Conservation (phyloP, 2,329 filamentous ascomycete genomes). For the Podosphaera xanthii region DNA sequence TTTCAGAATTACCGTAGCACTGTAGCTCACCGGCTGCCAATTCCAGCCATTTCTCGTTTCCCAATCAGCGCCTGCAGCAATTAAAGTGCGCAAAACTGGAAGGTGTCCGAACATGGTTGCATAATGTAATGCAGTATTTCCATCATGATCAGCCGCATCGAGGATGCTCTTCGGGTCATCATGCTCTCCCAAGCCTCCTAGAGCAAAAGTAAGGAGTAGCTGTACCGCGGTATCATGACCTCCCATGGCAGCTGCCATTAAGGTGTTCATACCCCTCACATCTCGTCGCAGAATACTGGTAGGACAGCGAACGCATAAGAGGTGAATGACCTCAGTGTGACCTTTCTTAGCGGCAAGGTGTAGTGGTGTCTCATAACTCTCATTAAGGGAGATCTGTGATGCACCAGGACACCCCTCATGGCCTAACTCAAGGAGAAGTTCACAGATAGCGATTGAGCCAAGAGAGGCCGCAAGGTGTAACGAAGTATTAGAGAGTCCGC, state of each 20-base stretch:
- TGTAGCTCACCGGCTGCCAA: constrained; percentile 65
- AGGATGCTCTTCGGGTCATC: constrained; percentile 13
- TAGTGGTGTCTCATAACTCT: constrained; percentile 56
- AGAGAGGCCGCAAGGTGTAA: constrained; percentile 60
- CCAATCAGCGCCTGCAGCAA: constrained; percentile 58
- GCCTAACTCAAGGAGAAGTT: constrained; percentile 45
- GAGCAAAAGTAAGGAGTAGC: constrained; percentile 37
- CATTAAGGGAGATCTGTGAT: constrained; percentile 45
- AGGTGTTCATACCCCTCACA: constrained; percentile 43
- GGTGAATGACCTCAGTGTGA: constrained; percentile 50
- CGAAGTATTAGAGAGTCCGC: constrained; percentile 55
- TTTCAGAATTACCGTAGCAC: constrained; percentile 1
- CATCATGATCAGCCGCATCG: constrained; percentile 38
- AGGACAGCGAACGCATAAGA: constrained; percentile 42
- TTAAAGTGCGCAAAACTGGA: constrained; percentile 50
- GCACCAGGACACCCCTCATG: constrained; percentile 29
- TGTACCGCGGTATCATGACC: constrained; percentile 44
- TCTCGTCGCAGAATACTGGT: constrained; percentile 29
- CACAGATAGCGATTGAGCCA: constrained; percentile 45
- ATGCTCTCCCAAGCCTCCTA: constrained; percentile 10
- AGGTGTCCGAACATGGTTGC: constrained; percentile 64
- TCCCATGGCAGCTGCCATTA: constrained; percentile 39
- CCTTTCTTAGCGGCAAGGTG: constrained; percentile 52
- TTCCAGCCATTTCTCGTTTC: constrained; percentile 49
- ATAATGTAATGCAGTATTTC: constrained; percentile 77